Evolutionary conservation across 192 early-diverging fungal species (phyloP), one percentile per base, ranked within the genome.

Genomic region (Dissophora globulifera): DNA sequence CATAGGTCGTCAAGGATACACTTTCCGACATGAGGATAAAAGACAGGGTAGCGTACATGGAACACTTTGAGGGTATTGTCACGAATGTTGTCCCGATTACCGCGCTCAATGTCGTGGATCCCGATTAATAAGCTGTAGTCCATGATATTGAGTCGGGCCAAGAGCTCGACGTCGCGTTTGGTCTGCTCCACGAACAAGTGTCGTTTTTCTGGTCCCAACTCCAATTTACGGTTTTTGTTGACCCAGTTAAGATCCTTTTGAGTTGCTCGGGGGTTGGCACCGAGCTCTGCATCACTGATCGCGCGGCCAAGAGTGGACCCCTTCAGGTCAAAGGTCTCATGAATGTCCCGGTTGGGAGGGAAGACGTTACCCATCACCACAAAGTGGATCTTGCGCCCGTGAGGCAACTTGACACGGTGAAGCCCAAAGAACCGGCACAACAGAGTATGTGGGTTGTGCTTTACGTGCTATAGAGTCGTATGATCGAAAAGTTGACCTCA

Each of bases 281-380:
- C 83, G 27, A 87, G 82, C 67, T 93, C 93, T 47, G 91, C 91
- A 48, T 92, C 88, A 47, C 86, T 86, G 62, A 91, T 91, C 41
- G 87, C 83, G 46, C 98, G 88, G 1, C 96, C 96, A 40, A 95
- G 82, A 16, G 91, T 91, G 1, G 96, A 98, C 8, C 98, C 93
- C 81, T 99, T 99, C 45, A 99, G 81, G 79, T 99, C 98, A 67
- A 93, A 99, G 42, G 89, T 93, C 67, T 94, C 92, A 67, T 98
- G 96, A 30, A 99, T 95, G 83, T 99, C 95, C 76, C 93, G 90
- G 85, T 97, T 96, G 13, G 95, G 87, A n/a, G 98, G 96, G 67
- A 98, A 96, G 12, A 99, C 92, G 78, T 99, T 99, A 56, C 92
- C 94, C 98, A 99, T 99, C 17, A 99, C 96, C 10, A 99, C 94